Conservation (phyloP, 441 rosid genomes). For the Corymbia calophylla region DNA sequence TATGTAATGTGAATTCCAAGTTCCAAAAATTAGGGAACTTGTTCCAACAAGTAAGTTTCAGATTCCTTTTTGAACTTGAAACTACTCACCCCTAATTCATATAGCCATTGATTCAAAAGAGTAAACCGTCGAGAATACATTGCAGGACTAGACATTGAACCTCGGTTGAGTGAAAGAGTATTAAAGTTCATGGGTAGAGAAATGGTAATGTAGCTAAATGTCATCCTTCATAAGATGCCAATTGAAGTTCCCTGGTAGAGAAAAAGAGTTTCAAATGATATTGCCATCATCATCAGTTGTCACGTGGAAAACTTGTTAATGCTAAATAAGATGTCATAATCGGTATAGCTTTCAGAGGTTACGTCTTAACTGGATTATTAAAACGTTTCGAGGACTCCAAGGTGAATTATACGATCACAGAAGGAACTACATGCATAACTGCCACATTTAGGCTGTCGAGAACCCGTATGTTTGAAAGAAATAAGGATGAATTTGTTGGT, state of each 20-base stretch:
- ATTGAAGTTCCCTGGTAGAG: not conserved
- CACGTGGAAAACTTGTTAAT: not conserved
- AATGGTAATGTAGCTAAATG: not conserved
- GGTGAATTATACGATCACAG: not conserved
- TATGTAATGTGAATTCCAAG: not conserved
- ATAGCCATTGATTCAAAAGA: not conserved
- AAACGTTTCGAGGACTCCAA: not conserved
- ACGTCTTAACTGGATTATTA: not conserved
- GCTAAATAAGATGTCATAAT: not conserved
- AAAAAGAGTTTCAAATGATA: not conserved
- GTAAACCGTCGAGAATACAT: not conserved
- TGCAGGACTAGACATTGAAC: not conserved
- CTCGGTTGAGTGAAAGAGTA: not conserved
- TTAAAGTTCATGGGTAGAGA: not conserved
- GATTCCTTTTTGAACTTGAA: rapidly evolving
- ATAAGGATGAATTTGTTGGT: not conserved
- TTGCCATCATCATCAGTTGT: not conserved
- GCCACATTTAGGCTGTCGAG: not conserved
- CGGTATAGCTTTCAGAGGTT: not conserved
- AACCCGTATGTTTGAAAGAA: not conserved
- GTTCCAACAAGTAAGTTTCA: rapidly evolving
- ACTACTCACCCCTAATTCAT: not conserved
- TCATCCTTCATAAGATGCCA: not conserved
- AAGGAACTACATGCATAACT: not conserved
- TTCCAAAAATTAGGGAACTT: not conserved